These are phyloP conservation scores for Rhizopogon vesiculosus DNA, from an alignment of 768 basidiomycete species.

Conservation along the genomic window DNA sequence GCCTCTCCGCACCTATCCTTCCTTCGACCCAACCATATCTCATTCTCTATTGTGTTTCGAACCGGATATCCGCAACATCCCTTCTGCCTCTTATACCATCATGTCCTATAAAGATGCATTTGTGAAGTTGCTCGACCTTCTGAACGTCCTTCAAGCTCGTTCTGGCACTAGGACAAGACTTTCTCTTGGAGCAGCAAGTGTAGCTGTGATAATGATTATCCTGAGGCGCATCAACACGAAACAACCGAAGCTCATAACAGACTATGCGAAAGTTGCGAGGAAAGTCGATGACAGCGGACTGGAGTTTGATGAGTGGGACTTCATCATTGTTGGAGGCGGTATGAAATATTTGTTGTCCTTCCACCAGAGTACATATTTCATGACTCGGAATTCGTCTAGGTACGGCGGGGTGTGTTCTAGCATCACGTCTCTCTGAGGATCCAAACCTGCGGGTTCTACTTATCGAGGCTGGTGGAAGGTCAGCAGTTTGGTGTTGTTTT, in stretches of 20 bases:
- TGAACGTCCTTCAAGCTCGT: neutral
- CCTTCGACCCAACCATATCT: no score
- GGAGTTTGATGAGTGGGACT: slow-evolving; percentile 35
- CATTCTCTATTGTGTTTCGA: no score
- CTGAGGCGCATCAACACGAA: neutral
- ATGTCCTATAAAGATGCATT: neutral
- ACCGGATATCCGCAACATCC: no score
- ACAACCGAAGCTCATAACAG: slow-evolving; percentile 4
- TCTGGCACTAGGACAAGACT: neutral
- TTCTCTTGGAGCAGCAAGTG: neutral
- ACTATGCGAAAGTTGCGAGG: slow-evolving; percentile 9
- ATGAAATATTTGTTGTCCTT: neutral
- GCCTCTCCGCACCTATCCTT: no score
- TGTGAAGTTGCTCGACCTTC: neutral
- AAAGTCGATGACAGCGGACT: neutral
- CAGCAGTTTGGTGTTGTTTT: neutral
- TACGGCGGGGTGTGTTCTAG: slow-evolving; percentile 41
- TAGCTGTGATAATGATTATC: slow-evolving; percentile 5
- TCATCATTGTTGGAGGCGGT: slow-evolving; percentile 57
- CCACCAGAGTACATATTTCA: neutral
- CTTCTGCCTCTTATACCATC: neutral
- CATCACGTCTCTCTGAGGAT: slow-evolving; percentile 38
- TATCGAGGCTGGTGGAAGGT: slow-evolving; percentile 45
- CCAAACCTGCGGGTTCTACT: slow-evolving; percentile 32
- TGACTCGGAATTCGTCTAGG: slow-evolving; percentile 16